These are phyloP conservation scores for Actinomortierella ambigua DNA, from an alignment of 371 early-diverging fungal species.

Conservation along the genomic window DNA sequence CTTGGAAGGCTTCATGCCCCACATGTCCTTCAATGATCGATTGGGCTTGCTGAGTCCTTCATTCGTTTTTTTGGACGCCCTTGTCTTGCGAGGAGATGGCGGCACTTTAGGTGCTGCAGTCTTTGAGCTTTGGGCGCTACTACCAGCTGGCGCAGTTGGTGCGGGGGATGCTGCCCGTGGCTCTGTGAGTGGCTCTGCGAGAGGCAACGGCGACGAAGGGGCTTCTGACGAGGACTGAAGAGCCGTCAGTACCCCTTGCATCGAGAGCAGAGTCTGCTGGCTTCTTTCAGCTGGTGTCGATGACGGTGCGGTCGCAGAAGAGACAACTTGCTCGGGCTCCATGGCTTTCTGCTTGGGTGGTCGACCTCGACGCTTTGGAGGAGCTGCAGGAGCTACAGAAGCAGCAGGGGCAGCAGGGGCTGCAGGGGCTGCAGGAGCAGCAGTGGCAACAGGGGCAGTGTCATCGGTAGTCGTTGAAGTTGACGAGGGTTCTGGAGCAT, in stretches of 20 bases:
- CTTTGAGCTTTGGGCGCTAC: not conserved
- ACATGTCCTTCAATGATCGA: conserved; percentile 26
- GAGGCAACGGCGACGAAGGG: not conserved
- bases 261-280: not conserved
- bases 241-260: not conserved
- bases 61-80: conserved; percentile 11
- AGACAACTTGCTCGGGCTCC: not conserved
- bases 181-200: not conserved
- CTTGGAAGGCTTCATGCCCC: conserved; percentile 9
- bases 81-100: not conserved
- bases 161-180: not conserved
- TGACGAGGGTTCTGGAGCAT: not conserved
- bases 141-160: not conserved
- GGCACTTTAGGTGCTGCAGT: not conserved
- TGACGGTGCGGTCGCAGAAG: not conserved
- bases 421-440: too few species aligned
- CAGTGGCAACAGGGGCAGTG: not conserved
- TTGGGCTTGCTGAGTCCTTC: conserved; percentile 10
- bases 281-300: not conserved
- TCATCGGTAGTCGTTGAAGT: not conserved
- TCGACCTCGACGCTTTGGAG: conserved; percentile 7
- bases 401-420: too few species aligned
- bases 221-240: not conserved
- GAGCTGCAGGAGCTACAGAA: not conserved
- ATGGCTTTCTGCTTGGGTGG: not conserved